These are phyloP conservation scores for Fusarium acutatum DNA, from an alignment of 2,329 filamentous ascomycete species.

Conservation along the genomic window DNA sequence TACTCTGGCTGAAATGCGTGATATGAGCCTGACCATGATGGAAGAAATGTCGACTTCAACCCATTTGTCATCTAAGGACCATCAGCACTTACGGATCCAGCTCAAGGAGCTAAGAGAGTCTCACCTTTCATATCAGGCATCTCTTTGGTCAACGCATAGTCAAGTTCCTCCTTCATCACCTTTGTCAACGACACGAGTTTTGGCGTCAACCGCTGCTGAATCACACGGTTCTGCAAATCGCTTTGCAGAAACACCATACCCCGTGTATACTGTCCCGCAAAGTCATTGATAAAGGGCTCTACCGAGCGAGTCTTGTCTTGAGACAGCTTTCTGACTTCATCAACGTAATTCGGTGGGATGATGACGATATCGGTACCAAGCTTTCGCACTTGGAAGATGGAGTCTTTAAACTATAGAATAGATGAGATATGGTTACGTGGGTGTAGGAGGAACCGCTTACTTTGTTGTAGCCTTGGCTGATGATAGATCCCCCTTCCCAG, in stretches of 20 bases:
- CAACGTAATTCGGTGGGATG: background rate
- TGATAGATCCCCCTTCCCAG: background rate
- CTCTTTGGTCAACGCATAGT: background rate
- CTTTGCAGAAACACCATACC: background rate
- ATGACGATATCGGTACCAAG: background rate
- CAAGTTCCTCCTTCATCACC: background rate
- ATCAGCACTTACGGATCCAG: accelerated
- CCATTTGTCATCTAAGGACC: background rate
- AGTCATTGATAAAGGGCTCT: background rate
- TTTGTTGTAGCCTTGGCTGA: background rate
- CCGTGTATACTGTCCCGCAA: background rate
- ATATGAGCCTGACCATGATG: background rate
- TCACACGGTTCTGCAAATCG: background rate
- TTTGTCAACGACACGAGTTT: background rate
- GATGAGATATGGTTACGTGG: accelerated
- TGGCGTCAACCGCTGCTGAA: background rate
- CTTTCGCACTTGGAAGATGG: background rate
- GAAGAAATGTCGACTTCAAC: background rate
- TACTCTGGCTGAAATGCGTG: background rate
- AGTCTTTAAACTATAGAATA: background rate
- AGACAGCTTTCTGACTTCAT: background rate
- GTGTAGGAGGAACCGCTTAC: accelerated
- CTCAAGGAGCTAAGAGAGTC: accelerated
- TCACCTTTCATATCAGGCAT: background rate
- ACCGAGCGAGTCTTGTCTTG: background rate